Evolutionary conservation across 2,329 filamentous ascomycete species (phyloP).

Genomic region (Paecilomyces sp.): DNA sequence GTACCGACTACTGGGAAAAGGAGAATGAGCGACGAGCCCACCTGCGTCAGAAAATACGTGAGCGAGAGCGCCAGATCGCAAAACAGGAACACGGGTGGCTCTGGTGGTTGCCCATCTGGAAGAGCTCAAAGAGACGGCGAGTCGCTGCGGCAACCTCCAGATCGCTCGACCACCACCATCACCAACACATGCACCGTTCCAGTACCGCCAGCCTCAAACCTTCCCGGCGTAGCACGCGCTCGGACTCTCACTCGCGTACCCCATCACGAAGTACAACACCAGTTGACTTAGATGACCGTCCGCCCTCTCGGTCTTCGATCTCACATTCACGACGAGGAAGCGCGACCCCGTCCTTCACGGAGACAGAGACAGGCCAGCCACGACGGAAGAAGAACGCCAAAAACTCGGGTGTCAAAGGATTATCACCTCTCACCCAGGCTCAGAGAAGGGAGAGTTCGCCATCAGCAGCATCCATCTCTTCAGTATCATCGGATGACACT

Average conservation of each 20-base stretch:
- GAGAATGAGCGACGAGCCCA: conserved; percentile 83
- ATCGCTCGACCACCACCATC: conserved; percentile 17
- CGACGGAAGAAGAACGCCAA: conserved; percentile 21
- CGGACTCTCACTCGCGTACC: conserved; percentile 35
- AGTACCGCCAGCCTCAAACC: conserved; percentile 22
- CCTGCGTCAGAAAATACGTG: conserved; percentile 62
- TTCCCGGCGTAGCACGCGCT: conserved; percentile 24
- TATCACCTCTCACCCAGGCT: conserved; percentile 31
- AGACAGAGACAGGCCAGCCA: conserved; percentile 13
- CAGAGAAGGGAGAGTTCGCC: conserved; percentile 27
- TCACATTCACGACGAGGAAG: conserved; percentile 26
- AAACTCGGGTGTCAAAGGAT: conserved; percentile 13
- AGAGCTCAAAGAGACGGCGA: conserved; percentile 23
- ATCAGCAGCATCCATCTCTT: conserved; percentile 10
- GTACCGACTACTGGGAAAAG: conserved; percentile 91
- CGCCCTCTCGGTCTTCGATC: not conserved
- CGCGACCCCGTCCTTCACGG: conserved; percentile 18
- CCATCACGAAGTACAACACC: conserved; percentile 37
- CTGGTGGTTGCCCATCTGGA: conserved; percentile 69
- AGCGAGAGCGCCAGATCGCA: conserved; percentile 60
- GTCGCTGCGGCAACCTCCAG: conserved; percentile 16
- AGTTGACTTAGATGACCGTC: not conserved
- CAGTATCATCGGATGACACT: not conserved
- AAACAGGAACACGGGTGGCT: conserved; percentile 65
- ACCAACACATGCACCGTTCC: conserved; percentile 19